Conservation (phyloP, 2,329 filamentous ascomycete genomes). For the Verruconis gallopava region DNA sequence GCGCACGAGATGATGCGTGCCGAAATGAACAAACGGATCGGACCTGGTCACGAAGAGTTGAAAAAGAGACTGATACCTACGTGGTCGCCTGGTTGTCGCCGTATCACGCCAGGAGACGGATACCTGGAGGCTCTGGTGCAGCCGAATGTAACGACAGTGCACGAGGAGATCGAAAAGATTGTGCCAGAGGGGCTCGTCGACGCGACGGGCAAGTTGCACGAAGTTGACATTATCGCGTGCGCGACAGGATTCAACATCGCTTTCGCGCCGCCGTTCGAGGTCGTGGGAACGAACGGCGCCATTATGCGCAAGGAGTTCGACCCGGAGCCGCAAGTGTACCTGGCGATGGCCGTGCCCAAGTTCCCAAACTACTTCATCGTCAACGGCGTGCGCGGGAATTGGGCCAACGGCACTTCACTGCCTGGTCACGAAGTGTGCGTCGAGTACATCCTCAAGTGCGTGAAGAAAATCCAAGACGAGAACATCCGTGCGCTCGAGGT, state of each 20-base stretch:
- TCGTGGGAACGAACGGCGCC: not conserved
- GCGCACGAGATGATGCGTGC: constrained; percentile 13
- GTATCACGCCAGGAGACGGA: constrained; percentile 37
- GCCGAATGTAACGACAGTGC: constrained; percentile 27
- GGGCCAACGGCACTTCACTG: not conserved
- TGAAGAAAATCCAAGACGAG: constrained; percentile 37
- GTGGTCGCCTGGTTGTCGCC: constrained; percentile 34
- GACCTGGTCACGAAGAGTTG: constrained; percentile 26
- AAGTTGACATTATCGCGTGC: constrained; percentile 31
- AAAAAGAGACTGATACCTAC: constrained; percentile 25
- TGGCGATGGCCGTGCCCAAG: constrained; percentile 48
- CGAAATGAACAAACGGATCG: constrained; percentile 28
- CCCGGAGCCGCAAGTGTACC: constrained; percentile 28
- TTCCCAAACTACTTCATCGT: constrained; percentile 50
- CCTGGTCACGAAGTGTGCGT: not conserved
- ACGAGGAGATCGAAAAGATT: constrained; percentile 24
- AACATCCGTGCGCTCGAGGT: constrained; percentile 33
- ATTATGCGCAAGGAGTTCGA: not conserved
- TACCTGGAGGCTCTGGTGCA: constrained; percentile 36
- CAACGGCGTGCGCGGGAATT: not conserved
- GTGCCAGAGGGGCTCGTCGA: constrained; percentile 26
- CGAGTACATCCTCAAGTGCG: constrained; percentile 37
- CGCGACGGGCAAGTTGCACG: constrained; percentile 24
- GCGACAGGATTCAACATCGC: constrained; percentile 29
- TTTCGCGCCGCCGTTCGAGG: not conserved